Evolutionary conservation across 139 green algal species (phyloP), one percentile per base, ranked within the genome.

Genomic region (Zygnema cylindricum): DNA sequence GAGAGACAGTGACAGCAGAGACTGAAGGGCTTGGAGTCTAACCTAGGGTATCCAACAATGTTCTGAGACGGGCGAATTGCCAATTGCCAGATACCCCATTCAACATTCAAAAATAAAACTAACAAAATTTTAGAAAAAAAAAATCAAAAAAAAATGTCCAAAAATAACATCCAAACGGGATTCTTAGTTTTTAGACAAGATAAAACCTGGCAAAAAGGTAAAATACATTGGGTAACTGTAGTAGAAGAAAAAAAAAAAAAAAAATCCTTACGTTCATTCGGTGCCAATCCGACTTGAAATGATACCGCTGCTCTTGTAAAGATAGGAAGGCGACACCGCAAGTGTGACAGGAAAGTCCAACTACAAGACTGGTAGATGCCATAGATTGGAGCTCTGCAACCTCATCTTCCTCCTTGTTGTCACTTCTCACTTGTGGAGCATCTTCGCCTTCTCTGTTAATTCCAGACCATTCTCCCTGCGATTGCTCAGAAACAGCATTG

Each of bases 201-300:
- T 54, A n/a, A 79, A 79, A 16, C 16, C 38, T 25, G 3, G 16
- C 77, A 2, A 76, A 7, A 38, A 21, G n/a, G 25, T 55, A 11
- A 84, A 84, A 38, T 22, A 84, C 32, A 69, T 76, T 55, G 2
- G 25, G 3, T 55, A 21, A 54, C 11, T 3, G 11, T 3, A 33
- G 33, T 3, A 41, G 22, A 63, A 49, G 3, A 54, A 3, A 38
- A 84, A 35, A 33, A 41, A 35, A 54, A 33, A 35, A 23, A 49
- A 63, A 3, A 69, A 33, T 76, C 16, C 16, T 84, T 55, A 87
- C 82, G 36, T 87, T 87, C 23, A 87, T 42, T 43, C 82, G 40
- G 82, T 87, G 82, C 82, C 82, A 87, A 55, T 87, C 82, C 23
- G 25, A 69, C 32, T 82, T 82, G 82, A 85, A 87, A 55, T 87